Percentiles rank a stretch among this genome's conserved stretches.
These are phyloP conservation scores for Talaromyces sp. DNA, from an alignment of 2,329 filamentous ascomycete genomes.

Conservation along the genomic window DNA sequence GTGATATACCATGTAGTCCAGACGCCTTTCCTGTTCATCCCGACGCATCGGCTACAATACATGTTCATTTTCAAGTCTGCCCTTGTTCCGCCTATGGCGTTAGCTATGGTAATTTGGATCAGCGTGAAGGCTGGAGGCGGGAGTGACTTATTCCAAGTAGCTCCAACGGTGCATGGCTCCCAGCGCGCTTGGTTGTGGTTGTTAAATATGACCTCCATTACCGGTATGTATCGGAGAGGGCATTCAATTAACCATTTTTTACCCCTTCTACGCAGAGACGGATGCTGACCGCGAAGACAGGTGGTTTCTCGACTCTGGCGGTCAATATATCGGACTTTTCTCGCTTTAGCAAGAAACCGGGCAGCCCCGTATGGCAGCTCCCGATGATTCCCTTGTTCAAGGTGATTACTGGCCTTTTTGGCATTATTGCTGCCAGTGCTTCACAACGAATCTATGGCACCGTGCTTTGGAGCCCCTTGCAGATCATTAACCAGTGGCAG, in stretches of 20 bases:
- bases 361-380: constrained; percentile 39
- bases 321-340: constrained; percentile 36
- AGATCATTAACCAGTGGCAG: constrained; percentile 9
- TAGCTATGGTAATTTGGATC: constrained; percentile 22
- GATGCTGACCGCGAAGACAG: constrained; percentile 6
- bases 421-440: constrained; percentile 12
- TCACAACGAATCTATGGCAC: constrained; percentile 9
- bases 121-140: constrained; percentile 16
- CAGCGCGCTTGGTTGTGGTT: constrained; percentile 18
- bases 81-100: constrained; percentile 18
- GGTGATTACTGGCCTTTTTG: constrained; percentile 43
- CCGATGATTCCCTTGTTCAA: constrained; percentile 36
- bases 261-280: background rate
- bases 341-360: constrained; percentile 27
- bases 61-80: constrained; percentile 21
- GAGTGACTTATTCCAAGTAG: constrained; percentile 16
- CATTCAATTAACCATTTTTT: background rate
- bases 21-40: constrained; percentile 21
- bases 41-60: constrained; percentile 18
- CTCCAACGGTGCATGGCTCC: constrained; percentile 17
- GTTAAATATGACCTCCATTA: constrained; percentile 18
- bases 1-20: constrained; percentile 19
- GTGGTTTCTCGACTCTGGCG: constrained; percentile 30
- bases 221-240: background rate
- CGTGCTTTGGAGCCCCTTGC: constrained; percentile 9